Conservation (phyloP, 768 basidiomycete species). For the Mrakia blollopis region DNA sequence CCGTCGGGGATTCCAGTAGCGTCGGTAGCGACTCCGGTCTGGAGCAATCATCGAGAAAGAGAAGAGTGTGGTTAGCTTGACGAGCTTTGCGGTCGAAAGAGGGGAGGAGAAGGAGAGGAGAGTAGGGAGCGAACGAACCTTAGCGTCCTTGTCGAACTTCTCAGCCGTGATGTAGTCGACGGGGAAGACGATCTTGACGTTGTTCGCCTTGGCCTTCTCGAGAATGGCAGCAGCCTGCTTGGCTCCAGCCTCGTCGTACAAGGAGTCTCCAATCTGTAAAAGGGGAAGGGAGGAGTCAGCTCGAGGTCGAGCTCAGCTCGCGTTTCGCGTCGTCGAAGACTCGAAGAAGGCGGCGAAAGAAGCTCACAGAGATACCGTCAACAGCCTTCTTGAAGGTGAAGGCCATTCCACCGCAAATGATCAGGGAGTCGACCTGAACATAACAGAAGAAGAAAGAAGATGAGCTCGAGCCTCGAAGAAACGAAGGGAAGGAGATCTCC, state of each 20-base stretch:
- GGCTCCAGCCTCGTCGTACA: constrained; percentile 84
- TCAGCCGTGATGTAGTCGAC: constrained; percentile 90
- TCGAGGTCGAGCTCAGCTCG: constrained; percentile 25
- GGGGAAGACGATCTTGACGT: constrained; percentile 91
- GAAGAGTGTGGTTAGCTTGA: background rate
- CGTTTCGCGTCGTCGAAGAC: background rate
- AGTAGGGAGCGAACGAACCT: constrained; percentile 52
- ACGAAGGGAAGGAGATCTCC: too few species aligned
- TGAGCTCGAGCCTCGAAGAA: constrained; percentile 47
- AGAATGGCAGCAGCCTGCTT: constrained; percentile 76
- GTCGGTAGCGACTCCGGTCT: constrained; percentile 75
- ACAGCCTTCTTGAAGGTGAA: constrained; percentile 98
- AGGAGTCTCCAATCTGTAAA: constrained; percentile 80
- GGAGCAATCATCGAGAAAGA: background rate
- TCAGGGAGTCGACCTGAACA: constrained; percentile 79
- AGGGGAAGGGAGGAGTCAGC: background rate
- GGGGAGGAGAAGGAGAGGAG: background rate
- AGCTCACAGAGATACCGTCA: constrained; percentile 59
- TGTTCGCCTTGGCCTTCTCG: constrained; percentile 80
- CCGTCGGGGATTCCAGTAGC: constrained; percentile 80
- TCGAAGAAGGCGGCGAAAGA: too few species aligned
- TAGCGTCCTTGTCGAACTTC: constrained; percentile 89
- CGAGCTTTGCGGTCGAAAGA: background rate
- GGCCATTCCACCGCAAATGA: constrained; percentile 97
- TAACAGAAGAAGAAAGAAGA: constrained; percentile 99